Percentiles rank a stretch among this genome's conserved stretches.
Evolutionary conservation across 2,329 filamentous ascomycete species (phyloP).

Genomic region (Claviceps spartinae): DNA sequence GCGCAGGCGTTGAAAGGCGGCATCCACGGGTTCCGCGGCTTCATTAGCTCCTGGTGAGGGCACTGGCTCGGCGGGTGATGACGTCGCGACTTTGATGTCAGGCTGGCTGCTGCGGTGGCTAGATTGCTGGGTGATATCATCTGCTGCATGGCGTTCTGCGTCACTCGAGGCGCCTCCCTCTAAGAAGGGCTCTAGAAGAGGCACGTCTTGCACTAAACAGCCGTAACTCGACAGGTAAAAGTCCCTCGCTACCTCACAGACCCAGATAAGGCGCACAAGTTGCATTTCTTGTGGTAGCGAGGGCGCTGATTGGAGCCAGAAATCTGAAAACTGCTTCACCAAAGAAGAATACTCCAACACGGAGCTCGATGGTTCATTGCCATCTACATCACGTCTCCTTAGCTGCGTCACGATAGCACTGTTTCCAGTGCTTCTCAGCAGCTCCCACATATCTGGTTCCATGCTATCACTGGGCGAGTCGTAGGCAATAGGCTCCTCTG

Average conservation of each 20-base stretch:
- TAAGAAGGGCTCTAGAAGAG: conserved; percentile 18
- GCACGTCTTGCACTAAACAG: conserved; percentile 20
- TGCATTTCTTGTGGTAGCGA: conserved; percentile 14
- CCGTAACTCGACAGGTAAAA: conserved; percentile 22
- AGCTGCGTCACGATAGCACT: conserved; percentile 19
- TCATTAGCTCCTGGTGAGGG: conserved; percentile 3
- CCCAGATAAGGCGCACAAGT: conserved; percentile 13
- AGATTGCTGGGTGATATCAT: conserved; percentile 1
- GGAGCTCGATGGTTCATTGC: conserved; percentile 11
- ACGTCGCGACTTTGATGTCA: conserved; percentile 3
- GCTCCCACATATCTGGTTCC: conserved; percentile 15
- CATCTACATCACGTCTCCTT: conserved; percentile 10
- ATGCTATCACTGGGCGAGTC: conserved; percentile 10
- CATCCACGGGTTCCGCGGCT: conserved; percentile 9
- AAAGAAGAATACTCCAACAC: conserved; percentile 16
- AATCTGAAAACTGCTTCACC: conserved; percentile 14
- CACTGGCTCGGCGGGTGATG: conserved; percentile 5
- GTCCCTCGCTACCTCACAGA: conserved; percentile 20
- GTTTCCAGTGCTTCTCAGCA: conserved; percentile 15
- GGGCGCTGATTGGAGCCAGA: conserved; percentile 19
- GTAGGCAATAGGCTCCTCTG: conserved; percentile 1
- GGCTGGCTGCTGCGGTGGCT: background rate
- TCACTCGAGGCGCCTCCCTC: conserved; percentile 9
- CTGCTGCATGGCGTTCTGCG: conserved; percentile 5
- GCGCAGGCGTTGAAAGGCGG: conserved; percentile 20